Evolutionary conservation across 176 grass and related monocot genomes (phyloP), one percentile per base, ranked within the genome.

Genomic region (Poa annua): DNA sequence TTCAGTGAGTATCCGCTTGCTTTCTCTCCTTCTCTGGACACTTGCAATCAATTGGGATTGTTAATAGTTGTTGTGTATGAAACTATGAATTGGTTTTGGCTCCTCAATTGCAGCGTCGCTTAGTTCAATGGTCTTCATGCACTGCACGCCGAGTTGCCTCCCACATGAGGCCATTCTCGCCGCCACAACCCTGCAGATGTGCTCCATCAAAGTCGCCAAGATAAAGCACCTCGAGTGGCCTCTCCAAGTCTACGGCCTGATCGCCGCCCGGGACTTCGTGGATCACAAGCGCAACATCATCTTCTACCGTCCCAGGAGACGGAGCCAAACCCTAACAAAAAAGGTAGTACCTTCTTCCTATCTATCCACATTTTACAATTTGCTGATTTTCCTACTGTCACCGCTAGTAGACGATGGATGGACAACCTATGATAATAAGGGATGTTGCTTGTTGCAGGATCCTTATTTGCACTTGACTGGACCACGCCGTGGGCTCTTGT

Each of bases 251-350:
- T 67, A 80, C 1, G 59, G 78, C 6, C 0, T 38, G 6, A 19
- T 51, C 0, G 17, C 61, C 11, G 60, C 57, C 3, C 61, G 61
- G 11, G 78, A 80, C 45, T 67, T 13, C 7, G 7, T 81, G 4
- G 78, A 80, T 39, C 64, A 42, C 7, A 70, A 19, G 8, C 64
- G 50, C 79, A 71, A 56, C 13, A 25, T 54, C 7, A n/a, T 70
- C 20, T 56, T 81, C 64, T 52, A 7, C 21, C 33, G 34, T 16
- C 4, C 9, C 0, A 80, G 45, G 78, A 49, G 21, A 1, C 1
- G 5, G 19, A 50, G 62, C 62, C 78, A 80, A 62, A 80, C 47
- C 25, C 45, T 67, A 6, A 51, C 78, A 4, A n/a, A 56, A 36
- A 19, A 76, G 11, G 74, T n/a, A 70, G 56, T 16, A 17, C 29